Base-by-base conservation (phyloP, 2,329 filamentous ascomycete species). In the Verticillium longisporum region DNA sequence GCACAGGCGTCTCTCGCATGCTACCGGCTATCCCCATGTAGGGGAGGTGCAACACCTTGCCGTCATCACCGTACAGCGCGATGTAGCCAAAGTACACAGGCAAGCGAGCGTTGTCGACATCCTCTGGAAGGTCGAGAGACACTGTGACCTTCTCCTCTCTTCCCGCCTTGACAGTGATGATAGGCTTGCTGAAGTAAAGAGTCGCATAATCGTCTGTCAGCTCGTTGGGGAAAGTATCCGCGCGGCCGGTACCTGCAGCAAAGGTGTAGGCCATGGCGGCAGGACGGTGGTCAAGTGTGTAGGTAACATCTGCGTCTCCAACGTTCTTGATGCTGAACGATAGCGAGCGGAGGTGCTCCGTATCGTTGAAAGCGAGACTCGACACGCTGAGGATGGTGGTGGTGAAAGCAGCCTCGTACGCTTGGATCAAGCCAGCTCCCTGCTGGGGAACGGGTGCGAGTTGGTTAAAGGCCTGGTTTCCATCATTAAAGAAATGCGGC, bases 361-460 rank as follows among this genome's bases (percentile, higher is more conserved):
- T 86, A 69, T 89, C 86, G 68, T 88, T 88, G 73, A 88, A 87
- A 3, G 83, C 79, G 14, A 89, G 72, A 69, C 80, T 83, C n/a
- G 82, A 82, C 10, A 77, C 79, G 66, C 79, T 80, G 21, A 88
- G 73, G 13, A 83, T 67, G 2, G 80, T 80, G 2, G 77, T 83
- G 15, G 81, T 75, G 65, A 82, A 78, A 6, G 85, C 82, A 3
- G 84, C 83, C 61, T 86, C 82, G 63, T 82, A 81, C 4, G 83
- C 85, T 65, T 86, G 83, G 57, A 88, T 73, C 13, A 88, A 73
- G 41, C 86, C 86, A 33, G 73, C 81, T 11, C 86, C 86, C 66
- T 87, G 83, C 68, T 89, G 86, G 3, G 80, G 72, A 13, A 86
- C 81, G 0, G 86, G 84, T 0, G 83, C 81, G 0, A 84, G 73